Evolutionary conservation across 768 basidiomycete species (phyloP), one percentile per base, ranked within the genome.

Genomic region (Dioszegia crocea): DNA sequence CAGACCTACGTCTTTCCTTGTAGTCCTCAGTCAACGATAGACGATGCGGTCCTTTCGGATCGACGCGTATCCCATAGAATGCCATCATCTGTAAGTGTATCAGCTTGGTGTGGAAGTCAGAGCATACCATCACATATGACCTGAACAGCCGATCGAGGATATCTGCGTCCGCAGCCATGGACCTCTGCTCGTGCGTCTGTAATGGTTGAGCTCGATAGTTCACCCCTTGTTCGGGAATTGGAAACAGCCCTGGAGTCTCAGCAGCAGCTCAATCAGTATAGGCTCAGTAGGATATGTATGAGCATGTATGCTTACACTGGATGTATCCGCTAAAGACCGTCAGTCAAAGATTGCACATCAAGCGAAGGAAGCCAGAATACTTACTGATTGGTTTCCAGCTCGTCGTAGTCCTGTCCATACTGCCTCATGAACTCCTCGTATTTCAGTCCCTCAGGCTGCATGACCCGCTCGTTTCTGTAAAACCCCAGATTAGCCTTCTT

Each of bases 151-250:
- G 57, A 3, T 44, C 53, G 5, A 65, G 53, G 9, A 73, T 53
- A 10, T 29, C 56, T 14, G 57, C 39, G 54, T 71, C 61, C 9
- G 38, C 24, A 12, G 51, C 36, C 64, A 76, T 73, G 3, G 58
- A 41, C 33, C 57, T 31, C 14, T 66, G 63, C 61, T 76, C 74
- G 56, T 66, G 59, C 6, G 44, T 17, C 24, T 65, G 49, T 2
- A 76, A 57, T n/a, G 74, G 71, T 24, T 64, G 61, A 23, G 74
- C 65, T 12, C 21, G 60, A 23, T 63, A 62, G 46, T 76, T 76
- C 16, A 76, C 65, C 16, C 74, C 74, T 47, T 63, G 66, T 58
- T 73, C 72, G 12, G 64, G 66, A 24, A 76, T 76, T 3, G 74
- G 74, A 45, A 71, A 76, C 39, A 76, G 51, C 74, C 74, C 71